Percentiles rank a stretch among this genome's conserved stretches.
These are phyloP conservation scores for Coniophora puteana DNA, from an alignment of 1,284 basidiomycete species.

Conservation along the genomic window DNA sequence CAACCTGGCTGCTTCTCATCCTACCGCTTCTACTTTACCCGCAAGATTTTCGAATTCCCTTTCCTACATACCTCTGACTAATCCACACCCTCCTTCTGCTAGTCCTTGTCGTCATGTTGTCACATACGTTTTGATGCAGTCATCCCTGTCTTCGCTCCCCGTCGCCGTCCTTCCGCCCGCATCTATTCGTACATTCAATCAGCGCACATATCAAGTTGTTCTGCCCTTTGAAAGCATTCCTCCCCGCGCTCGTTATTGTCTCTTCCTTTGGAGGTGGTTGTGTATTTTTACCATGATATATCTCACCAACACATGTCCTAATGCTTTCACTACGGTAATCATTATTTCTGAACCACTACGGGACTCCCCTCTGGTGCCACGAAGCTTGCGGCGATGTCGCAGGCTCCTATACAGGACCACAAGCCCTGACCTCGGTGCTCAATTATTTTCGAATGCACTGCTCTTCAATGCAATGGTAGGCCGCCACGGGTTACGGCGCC, in stretches of 20 bases:
- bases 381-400: slow-evolving; percentile 7
- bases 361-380: slow-evolving; percentile 3
- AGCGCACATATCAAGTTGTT: too few relatives aligned
- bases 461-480: too few relatives aligned
- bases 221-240: slow-evolving; percentile 22
- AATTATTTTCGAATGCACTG: too few relatives aligned
- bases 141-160: slow-evolving; percentile 15
- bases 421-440: too few relatives aligned
- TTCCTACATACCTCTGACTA: slow-evolving; percentile 13
- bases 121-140: slow-evolving; percentile 19
- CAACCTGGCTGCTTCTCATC: not conserved
- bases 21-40: slow-evolving; percentile 12
- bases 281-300: slow-evolving; percentile 31
- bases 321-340: slow-evolving; percentile 33
- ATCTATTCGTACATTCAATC: slow-evolving; percentile 15
- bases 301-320: slow-evolving; percentile 31
- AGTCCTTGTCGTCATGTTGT: slow-evolving; percentile 22
- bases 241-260: slow-evolving; percentile 23
- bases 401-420: slow-evolving; percentile 1
- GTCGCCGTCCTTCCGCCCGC: slow-evolving; percentile 7
- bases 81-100: slow-evolving; percentile 12
- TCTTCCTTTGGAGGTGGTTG: slow-evolving; percentile 24
- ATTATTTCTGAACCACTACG: slow-evolving; percentile 23
- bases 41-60: slow-evolving; percentile 17
- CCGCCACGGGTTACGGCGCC: too few relatives aligned